Conservation (phyloP, 2,329 filamentous ascomycete genomes). For the Chaetomium globosum region DNA sequence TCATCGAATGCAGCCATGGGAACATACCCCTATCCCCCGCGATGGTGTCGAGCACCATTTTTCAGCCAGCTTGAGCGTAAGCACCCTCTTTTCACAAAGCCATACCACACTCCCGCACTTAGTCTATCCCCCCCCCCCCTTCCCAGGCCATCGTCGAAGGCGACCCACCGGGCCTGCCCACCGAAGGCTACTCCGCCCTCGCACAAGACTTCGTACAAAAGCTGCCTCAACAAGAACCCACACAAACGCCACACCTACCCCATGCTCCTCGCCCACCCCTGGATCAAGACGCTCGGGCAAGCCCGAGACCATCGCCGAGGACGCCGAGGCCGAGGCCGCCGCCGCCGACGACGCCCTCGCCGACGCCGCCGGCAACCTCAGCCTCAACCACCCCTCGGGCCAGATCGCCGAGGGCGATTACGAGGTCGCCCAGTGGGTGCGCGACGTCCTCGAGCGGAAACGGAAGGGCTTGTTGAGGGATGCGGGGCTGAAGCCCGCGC, state of each 20-base stretch:
- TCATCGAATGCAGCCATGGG: conserved; percentile 97
- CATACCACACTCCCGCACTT: conserved; percentile 20
- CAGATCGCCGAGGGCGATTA: conserved; percentile 63
- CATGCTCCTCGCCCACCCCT: conserved; percentile 85
- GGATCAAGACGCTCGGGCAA: conserved; percentile 60
- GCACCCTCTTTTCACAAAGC: conserved; percentile 50
- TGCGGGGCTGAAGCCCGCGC: conserved; percentile 68
- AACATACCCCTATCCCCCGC: conserved; percentile 90
- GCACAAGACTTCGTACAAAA: conserved; percentile 83
- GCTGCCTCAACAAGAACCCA: conserved; percentile 90
- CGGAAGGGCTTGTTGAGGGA: conserved; percentile 54
- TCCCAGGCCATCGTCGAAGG: conserved; percentile 92
- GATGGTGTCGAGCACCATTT: conserved; percentile 96
- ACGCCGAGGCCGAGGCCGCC: conserved; percentile 43
- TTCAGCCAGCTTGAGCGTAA: conserved; percentile 95
- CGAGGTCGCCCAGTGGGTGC: conserved; percentile 88
- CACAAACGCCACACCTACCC: conserved; percentile 91
- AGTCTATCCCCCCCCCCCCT: too few species aligned
- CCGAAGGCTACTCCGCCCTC: conserved; percentile 73
- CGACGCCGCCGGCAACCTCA: conserved; percentile 50
- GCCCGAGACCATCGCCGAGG: conserved; percentile 43
- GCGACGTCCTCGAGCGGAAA: conserved; percentile 67
- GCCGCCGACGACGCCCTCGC: conserved; percentile 42
- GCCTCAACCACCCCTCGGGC: conserved; percentile 42
- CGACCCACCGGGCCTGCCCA: conserved; percentile 85